These are phyloP conservation scores for Suhomyces kunorum DNA, from an alignment of 1,139 yeast genomes.

Conservation along the genomic window DNA sequence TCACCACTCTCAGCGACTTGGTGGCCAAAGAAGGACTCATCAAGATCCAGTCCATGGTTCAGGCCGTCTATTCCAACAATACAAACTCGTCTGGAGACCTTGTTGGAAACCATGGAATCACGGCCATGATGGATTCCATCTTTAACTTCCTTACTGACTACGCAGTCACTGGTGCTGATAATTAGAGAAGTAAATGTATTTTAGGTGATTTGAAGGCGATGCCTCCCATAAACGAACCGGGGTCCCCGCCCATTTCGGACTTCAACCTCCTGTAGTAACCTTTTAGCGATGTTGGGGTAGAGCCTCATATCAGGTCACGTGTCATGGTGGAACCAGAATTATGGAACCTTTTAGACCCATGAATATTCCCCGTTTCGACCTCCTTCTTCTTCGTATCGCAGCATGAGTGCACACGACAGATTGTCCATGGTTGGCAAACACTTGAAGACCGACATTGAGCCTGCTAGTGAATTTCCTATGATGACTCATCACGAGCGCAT, in stretches of 20 bases:
- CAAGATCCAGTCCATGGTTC: slow-evolving; percentile 73
- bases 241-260: too few relatives aligned
- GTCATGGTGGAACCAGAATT: slow-evolving; percentile 14
- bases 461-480: slow-evolving; percentile 23
- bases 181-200: slow-evolving; percentile 19
- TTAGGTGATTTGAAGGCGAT: not conserved
- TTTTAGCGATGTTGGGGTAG: too few relatives aligned
- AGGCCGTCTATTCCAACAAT: slow-evolving; percentile 58
- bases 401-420: slow-evolving; percentile 13
- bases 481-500: too few relatives aligned
- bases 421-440: slow-evolving; percentile 25
- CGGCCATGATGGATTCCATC: slow-evolving; percentile 57
- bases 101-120: slow-evolving; percentile 56
- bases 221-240: not conserved
- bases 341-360: not conserved
- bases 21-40: slow-evolving; percentile 77
- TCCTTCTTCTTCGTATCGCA: not conserved
- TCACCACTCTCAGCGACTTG: slow-evolving; percentile 56
- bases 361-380: not conserved
- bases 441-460: slow-evolving; percentile 11
- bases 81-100: slow-evolving; percentile 22
- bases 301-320: slow-evolving; percentile 15
- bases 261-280: too few relatives aligned
- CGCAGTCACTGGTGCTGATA: slow-evolving; percentile 43
- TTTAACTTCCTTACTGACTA: slow-evolving; percentile 53